A percentile compares a stretch with the other conserved stretches of the same genome.
phyloP scores from a whole-genome alignment of 2,329 filamentous ascomycete species.

The Neonectria neomacrospora region DNA sequence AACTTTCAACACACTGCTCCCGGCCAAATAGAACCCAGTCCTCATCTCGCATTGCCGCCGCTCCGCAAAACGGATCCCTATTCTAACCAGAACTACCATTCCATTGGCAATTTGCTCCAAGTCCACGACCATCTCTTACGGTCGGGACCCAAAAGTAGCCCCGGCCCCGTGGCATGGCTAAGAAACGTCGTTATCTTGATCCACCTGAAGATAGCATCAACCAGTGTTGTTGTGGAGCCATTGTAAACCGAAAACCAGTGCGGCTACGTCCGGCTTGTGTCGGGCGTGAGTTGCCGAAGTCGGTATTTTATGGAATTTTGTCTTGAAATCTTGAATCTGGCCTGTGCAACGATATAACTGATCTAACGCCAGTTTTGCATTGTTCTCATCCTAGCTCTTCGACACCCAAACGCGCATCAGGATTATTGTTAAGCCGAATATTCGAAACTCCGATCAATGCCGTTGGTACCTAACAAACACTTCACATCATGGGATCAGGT shows the following conservation, averaged over 20 bases:
- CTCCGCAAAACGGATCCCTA: conserved; percentile 1
- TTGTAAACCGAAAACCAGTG: neutral
- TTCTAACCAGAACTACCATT: neutral
- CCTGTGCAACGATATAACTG: neutral
- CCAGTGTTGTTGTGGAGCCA: conserved; percentile 8
- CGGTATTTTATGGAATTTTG: neutral
- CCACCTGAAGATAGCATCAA: conserved; percentile 1
- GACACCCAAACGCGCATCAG: too few relatives aligned
- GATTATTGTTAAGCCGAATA: neutral
- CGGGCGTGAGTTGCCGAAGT: conserved; percentile 2
- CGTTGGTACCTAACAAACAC: neutral
- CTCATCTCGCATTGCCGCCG: neutral
- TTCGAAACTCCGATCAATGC: neutral
- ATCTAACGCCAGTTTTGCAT: neutral
- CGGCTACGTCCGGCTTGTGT: conserved; percentile 14
- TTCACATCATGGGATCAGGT: neutral
- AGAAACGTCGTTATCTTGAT: conserved; percentile 9
- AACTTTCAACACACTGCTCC: neutral
- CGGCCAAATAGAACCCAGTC: neutral
- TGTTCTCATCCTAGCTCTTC: neutral
- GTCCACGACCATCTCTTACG: neutral
- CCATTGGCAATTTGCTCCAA: neutral
- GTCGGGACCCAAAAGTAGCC: conserved; percentile 2
- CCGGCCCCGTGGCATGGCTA: conserved; percentile 3
- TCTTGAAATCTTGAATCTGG: neutral